Percentiles rank a stretch among this genome's conserved stretches.
Evolutionary conservation across 192 early-diverging fungal genomes (phyloP).

Genomic region (Rhizoclosmatium sp.): DNA sequence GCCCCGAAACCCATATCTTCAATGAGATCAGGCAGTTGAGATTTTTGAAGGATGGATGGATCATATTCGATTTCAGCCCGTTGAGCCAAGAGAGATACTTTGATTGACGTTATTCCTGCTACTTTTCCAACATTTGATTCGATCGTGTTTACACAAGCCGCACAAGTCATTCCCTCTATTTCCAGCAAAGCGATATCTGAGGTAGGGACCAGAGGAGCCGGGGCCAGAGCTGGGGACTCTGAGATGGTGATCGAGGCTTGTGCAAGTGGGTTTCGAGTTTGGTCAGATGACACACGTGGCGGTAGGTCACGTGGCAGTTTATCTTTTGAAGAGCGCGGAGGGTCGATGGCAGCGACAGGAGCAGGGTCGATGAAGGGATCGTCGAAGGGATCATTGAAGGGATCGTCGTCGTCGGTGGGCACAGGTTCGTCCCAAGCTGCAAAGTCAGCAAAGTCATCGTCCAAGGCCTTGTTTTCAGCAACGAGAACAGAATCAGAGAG

Average conservation of each 20-base stretch:
- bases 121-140: slow-evolving; percentile 70
- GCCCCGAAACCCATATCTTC: slow-evolving; percentile 80
- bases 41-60: slow-evolving; percentile 48
- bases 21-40: slow-evolving; percentile 69
- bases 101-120: slow-evolving; percentile 73
- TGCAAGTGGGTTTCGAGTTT: too few species aligned
- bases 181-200: slow-evolving; percentile 57
- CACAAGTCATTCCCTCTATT: slow-evolving; percentile 95
- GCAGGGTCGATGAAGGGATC: background rate
- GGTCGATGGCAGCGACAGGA: background rate
- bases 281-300: too few species aligned
- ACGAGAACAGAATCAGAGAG: background rate
- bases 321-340: background rate
- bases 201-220: slow-evolving; percentile 20
- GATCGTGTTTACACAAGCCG: slow-evolving; percentile 88
- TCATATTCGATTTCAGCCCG: slow-evolving; percentile 77
- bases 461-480: background rate
- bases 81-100: slow-evolving; percentile 87
- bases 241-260: background rate
- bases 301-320: too few species aligned
- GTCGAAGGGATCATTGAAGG: background rate
- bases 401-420: background rate
- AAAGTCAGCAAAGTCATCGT: slow-evolving; percentile 7
- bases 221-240: background rate
- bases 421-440: background rate